These are phyloP conservation scores for Hirsutella rhossiliensis DNA, from an alignment of 2,329 filamentous ascomycete genomes.

Conservation along the genomic window DNA sequence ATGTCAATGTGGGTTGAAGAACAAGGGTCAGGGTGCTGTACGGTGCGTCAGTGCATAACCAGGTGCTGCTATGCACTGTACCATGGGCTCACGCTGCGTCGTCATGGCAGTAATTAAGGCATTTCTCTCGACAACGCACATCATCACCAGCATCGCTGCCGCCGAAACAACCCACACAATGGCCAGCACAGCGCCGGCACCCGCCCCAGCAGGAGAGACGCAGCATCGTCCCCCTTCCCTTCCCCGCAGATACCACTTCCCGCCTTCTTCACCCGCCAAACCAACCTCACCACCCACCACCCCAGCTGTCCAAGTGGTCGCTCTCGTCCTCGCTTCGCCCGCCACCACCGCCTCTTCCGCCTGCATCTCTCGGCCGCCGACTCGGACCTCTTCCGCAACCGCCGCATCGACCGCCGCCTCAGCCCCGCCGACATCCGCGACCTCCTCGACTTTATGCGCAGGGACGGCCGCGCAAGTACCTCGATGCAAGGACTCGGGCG, in stretches of 20 bases:
- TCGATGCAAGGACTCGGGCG: slow-evolving; percentile 22
- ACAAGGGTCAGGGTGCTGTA: too few species aligned
- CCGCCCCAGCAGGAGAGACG: too few species aligned
- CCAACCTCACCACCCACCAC: slow-evolving; percentile 59
- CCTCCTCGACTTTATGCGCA: slow-evolving; percentile 46
- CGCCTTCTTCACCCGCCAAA: slow-evolving; percentile 75
- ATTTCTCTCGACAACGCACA: too few species aligned
- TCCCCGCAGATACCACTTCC: slow-evolving; percentile 60
- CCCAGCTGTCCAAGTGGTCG: slow-evolving; percentile 76
- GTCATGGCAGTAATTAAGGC: too few species aligned
- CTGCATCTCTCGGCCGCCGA: slow-evolving; percentile 52
- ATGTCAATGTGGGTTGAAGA: too few species aligned
- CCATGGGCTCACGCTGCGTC: too few species aligned
- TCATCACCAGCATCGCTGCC: not conserved
- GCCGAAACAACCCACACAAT: not conserved
- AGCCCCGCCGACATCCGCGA: slow-evolving; percentile 39
- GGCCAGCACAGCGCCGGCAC: not conserved
- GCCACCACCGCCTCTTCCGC: slow-evolving; percentile 62
- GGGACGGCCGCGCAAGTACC: slow-evolving; percentile 53
- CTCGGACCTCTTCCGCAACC: slow-evolving; percentile 45
- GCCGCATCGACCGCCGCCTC: slow-evolving; percentile 37
- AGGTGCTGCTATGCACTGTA: too few species aligned
- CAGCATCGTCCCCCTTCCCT: slow-evolving; percentile 35
- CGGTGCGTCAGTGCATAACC: too few species aligned
- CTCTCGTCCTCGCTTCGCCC: slow-evolving; percentile 71